Conservation (phyloP, 176 grass and related monocot species). For the Zoysia pacifica region DNA sequence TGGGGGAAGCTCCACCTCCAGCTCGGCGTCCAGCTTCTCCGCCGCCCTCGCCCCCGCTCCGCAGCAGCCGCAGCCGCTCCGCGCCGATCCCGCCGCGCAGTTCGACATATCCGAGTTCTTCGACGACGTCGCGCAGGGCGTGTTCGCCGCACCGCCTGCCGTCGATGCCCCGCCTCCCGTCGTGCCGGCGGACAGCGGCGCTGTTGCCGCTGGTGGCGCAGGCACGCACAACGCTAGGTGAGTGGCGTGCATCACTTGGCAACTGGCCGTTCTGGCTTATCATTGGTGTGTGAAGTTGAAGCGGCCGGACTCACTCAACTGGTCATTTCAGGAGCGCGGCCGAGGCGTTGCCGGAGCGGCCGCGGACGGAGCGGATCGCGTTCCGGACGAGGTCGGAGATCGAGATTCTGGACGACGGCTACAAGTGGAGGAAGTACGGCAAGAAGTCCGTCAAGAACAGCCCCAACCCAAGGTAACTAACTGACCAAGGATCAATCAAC, state of each 20-base stretch:
- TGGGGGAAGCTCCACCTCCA: constrained; percentile 45
- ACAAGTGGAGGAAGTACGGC: constrained; percentile 96
- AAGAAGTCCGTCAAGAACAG: constrained; percentile 99
- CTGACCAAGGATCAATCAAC: not conserved
- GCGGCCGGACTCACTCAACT: not conserved
- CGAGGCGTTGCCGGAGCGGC: constrained; percentile 44
- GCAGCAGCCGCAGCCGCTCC: not conserved
- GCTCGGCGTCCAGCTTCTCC: constrained; percentile 56
- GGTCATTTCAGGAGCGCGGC: constrained; percentile 39
- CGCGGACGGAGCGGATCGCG: constrained; percentile 69
- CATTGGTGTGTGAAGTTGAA: not conserved
- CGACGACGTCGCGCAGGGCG: constrained; percentile 34
- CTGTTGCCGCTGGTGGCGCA: not conserved
- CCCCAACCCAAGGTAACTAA: constrained; percentile 81
- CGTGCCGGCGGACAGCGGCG: not conserved
- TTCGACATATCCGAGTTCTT: constrained; percentile 79
- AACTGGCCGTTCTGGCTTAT: not conserved
- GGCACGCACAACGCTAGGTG: constrained; percentile 18
- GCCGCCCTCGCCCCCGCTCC: constrained; percentile 41
- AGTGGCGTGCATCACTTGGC: constrained; percentile 9
- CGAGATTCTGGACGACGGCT: constrained; percentile 84
- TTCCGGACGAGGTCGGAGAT: constrained; percentile 81
- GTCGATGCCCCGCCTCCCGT: not conserved
- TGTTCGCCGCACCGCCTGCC: not conserved
- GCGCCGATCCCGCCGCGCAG: not conserved